Evolutionary conservation across 1,284 basidiomycete genomes (phyloP).

Genomic region (Pascua guehoae): DNA sequence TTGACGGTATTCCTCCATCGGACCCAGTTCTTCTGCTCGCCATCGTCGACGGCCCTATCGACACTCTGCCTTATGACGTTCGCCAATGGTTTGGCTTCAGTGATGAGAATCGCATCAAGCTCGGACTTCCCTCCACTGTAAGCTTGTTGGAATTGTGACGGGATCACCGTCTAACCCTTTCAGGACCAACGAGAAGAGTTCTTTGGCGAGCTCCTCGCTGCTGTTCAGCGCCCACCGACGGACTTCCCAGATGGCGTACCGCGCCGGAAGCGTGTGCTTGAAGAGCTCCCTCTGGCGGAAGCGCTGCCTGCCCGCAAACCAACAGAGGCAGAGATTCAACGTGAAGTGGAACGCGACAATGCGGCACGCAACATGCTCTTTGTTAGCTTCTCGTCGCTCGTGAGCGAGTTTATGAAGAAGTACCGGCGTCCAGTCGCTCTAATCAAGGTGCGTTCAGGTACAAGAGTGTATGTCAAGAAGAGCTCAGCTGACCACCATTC

Average conservation of each 20-base stretch:
- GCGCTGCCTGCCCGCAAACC: constrained; percentile 81
- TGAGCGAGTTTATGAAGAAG: constrained; percentile 86
- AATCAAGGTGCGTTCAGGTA: constrained; percentile 60
- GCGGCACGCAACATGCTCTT: constrained; percentile 77
- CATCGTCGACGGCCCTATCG: constrained; percentile 73
- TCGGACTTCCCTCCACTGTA: constrained; percentile 54
- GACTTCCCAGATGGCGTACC: constrained; percentile 88
- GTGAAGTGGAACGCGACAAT: constrained; percentile 78
- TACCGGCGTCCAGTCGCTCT: constrained; percentile 85
- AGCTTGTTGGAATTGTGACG: too few relatives aligned
- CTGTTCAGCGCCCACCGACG: constrained; percentile 71
- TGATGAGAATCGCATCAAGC: constrained; percentile 68
- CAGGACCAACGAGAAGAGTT: constrained; percentile 65
- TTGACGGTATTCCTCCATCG: constrained; percentile 82
- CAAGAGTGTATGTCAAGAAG: neutral
- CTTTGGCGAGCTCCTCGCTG: constrained; percentile 69
- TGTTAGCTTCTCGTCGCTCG: constrained; percentile 77
- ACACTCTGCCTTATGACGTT: constrained; percentile 74
- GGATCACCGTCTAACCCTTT: too few relatives aligned
- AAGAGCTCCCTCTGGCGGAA: constrained; percentile 81
- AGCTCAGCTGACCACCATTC: neutral
- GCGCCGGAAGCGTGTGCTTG: constrained; percentile 76
- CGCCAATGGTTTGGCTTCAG: constrained; percentile 83
- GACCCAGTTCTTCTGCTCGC: constrained; percentile 90
- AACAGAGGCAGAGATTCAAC: constrained; percentile 74